Evolutionary conservation across 2,329 filamentous ascomycete species (phyloP).

Genomic region (Pestalotiopsis sp.): DNA sequence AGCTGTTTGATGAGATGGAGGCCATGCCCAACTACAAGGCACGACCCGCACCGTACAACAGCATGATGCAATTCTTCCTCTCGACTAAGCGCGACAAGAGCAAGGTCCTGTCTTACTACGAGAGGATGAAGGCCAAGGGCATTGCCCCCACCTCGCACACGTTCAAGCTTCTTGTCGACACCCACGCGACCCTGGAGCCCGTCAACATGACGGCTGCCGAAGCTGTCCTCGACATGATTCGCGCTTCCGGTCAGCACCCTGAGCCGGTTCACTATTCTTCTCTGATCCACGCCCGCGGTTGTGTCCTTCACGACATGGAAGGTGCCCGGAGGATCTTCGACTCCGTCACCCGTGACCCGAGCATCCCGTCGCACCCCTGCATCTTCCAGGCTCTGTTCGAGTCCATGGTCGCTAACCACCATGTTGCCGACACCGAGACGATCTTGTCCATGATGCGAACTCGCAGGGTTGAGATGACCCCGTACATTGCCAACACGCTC

Average conservation of each 20-base stretch:
- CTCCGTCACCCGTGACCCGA: slow-evolving; percentile 66
- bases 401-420: slow-evolving; percentile 92
- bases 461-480: slow-evolving; percentile 79
- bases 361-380: slow-evolving; percentile 74
- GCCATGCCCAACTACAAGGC: slow-evolving; percentile 98
- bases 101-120: slow-evolving; percentile 93
- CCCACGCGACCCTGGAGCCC: slow-evolving; percentile 90
- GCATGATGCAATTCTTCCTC: slow-evolving; percentile 99
- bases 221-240: slow-evolving; percentile 77
- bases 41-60: slow-evolving; percentile 95
- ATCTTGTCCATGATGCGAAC: slow-evolving; percentile 75
- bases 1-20: slow-evolving; percentile 99
- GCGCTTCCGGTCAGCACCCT: slow-evolving; percentile 69
- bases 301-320: slow-evolving; percentile 86
- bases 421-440: slow-evolving; percentile 72
- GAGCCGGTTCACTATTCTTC: slow-evolving; percentile 96
- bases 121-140: slow-evolving; percentile 84
- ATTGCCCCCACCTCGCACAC: slow-evolving; percentile 95
- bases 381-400: slow-evolving; percentile 97
- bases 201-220: slow-evolving; percentile 87
- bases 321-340: slow-evolving; percentile 84
- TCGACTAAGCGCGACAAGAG: slow-evolving; percentile 93
- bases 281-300: slow-evolving; percentile 93
- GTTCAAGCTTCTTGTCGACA: slow-evolving; percentile 95
- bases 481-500: slow-evolving; percentile 97